Base-by-base conservation (phyloP, 2,329 filamentous ascomycete genomes). In the Fonsecaea monophora region DNA sequence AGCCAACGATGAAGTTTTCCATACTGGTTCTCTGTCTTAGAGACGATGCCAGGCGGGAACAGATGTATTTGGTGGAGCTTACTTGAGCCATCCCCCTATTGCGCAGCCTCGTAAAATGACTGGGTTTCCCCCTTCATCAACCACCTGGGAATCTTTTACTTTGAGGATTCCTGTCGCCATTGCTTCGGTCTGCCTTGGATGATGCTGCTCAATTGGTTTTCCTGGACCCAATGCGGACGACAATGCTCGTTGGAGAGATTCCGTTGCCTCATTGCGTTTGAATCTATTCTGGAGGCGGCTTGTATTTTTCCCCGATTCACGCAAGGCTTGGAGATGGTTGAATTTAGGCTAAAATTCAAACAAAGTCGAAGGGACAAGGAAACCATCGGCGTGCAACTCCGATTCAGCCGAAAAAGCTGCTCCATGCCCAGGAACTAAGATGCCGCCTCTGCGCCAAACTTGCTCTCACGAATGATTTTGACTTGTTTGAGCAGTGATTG, bases 1-100 rank as follows among this genome's bases (percentile, higher is more conserved):
- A 89, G n/a, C 87, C 87, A 0, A 84, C 87, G 69, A 89, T 88
- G 79, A 88, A 88, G 74, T 87, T 88, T 74, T 87, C 85, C 83
- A 86, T 86, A 64, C 82, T 82, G 34, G 30, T 32, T 25, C 30
- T 13, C 48, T 9, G 25, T 40, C 38, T 70, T 32, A 70, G 62
- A 70, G 62, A 13, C 45, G 13, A 15, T 76, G 81, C 77, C 21
- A 32, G 5, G 18, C 21, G 4, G 30, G 37, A 42, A 4, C 4
- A 32, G 30, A 32, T 32, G 4, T 32, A 32, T 4, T 13, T 45
- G n/a, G 45, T 25, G 37, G 13, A 48, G 60, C 53, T 18, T 64
- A 68, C 68, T 70, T 70, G 55, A 70, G 62, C 79, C 79, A 82
- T 68, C 81, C 80, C 58, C 79, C 80, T 57, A 82, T 72, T n/a